These are phyloP conservation scores for Perkinsus olseni DNA, from an alignment of 169 alveolate species.

Conservation along the genomic window DNA sequence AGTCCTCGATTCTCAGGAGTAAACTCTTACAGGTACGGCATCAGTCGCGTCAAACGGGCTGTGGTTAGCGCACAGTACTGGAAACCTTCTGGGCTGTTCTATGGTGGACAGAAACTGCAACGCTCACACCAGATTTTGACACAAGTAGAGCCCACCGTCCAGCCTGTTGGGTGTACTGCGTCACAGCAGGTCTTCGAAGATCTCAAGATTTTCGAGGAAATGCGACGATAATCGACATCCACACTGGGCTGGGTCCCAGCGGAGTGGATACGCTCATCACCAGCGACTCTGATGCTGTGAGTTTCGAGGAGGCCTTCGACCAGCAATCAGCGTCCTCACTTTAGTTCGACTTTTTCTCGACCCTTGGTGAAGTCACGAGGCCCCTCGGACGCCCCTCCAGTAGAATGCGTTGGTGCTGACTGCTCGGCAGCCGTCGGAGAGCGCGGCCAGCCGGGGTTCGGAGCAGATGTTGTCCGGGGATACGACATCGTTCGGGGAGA, in stretches of 20 bases:
- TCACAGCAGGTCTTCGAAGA: background rate
- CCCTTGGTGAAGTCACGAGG: background rate
- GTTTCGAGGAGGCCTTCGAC: background rate
- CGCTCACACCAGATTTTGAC: background rate
- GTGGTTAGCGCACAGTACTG: background rate
- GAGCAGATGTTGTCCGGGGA: background rate
- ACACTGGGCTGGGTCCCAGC: slow-evolving; percentile 9
- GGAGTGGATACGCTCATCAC: background rate
- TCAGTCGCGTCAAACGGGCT: background rate
- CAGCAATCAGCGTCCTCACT: background rate
- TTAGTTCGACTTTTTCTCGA: background rate
- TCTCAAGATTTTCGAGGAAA: background rate
- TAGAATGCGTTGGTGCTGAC: background rate
- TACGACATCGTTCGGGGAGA: background rate
- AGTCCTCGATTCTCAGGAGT: background rate
- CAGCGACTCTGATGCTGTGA: background rate
- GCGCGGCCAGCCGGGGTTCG: background rate
- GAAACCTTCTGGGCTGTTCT: background rate
- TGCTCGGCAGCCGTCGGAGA: background rate
- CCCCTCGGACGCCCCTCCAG: background rate
- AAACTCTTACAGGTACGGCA: background rate
- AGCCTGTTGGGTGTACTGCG: too few relatives aligned
- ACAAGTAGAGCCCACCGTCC: background rate
- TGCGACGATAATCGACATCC: background rate
- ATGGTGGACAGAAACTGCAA: background rate